Percentiles rank a stretch among this genome's conserved stretches.
Evolutionary conservation across 1,284 basidiomycete species (phyloP).

Genomic region (Austroboletus niveus): DNA sequence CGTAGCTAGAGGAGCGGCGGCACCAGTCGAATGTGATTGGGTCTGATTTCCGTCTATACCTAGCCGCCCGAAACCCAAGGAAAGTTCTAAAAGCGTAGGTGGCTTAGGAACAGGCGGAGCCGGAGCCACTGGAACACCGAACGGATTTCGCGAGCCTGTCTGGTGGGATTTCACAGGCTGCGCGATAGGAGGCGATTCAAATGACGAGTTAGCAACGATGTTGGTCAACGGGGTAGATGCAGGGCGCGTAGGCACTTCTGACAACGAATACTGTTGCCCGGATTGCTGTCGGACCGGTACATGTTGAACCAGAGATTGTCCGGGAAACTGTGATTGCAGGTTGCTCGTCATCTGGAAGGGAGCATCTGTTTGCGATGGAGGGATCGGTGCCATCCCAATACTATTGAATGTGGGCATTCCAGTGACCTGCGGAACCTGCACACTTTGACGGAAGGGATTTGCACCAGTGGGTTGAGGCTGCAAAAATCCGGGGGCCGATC

Average conservation of each 20-base stretch:
- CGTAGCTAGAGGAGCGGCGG: not conserved
- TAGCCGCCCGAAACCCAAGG: constrained; percentile 44
- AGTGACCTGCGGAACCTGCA: constrained; percentile 62
- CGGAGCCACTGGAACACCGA: constrained; percentile 74
- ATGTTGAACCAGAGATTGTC: constrained; percentile 1
- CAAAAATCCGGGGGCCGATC: constrained; percentile 34
- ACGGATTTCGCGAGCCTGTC: constrained; percentile 95
- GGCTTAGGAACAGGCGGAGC: constrained; percentile 70
- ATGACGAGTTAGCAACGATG: constrained; percentile 28
- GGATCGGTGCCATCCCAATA: constrained; percentile 39
- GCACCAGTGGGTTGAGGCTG: constrained; percentile 45
- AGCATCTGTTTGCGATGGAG: constrained; percentile 12
- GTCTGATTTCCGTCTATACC: constrained; percentile 25
- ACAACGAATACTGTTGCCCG: constrained; percentile 17
- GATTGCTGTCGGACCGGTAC: constrained; percentile 11
- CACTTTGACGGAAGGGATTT: constrained; percentile 33
- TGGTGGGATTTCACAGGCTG: constrained; percentile 81
- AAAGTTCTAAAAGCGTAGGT: constrained; percentile 81
- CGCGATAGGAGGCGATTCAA: constrained; percentile 42
- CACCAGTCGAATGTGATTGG: constrained; percentile 29
- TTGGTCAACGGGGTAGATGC: constrained; percentile 65
- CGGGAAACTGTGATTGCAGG: constrained; percentile 9
- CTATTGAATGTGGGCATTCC: constrained; percentile 74
- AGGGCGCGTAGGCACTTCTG: constrained; percentile 50
- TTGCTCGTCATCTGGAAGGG: constrained; percentile 12